These are phyloP conservation scores for Musa balbisiana DNA, from an alignment of 202 grass and related monocot genomes.

Conservation along the genomic window DNA sequence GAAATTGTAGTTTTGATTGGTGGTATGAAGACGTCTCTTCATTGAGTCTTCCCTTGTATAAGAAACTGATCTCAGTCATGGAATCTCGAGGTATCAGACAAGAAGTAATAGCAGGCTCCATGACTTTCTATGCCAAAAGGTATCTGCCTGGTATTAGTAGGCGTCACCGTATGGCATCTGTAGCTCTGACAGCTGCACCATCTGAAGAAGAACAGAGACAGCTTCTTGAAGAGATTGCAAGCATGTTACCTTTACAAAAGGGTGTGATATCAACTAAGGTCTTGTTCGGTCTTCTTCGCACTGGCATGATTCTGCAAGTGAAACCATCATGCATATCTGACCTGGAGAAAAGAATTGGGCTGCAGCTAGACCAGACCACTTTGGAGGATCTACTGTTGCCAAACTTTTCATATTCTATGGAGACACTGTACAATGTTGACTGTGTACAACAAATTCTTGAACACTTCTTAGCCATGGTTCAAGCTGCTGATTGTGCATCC, in stretches of 20 bases:
- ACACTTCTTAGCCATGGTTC: constrained; percentile 12
- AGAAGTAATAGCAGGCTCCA: constrained; percentile 7
- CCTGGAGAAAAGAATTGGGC: constrained; percentile 17
- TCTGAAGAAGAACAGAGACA: constrained; percentile 16
- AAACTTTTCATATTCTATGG: constrained; percentile 3
- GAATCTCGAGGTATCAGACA: constrained; percentile 5
- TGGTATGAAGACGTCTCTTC: constrained; percentile 17
- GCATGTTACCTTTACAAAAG: constrained; percentile 10
- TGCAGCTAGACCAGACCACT: constrained; percentile 9
- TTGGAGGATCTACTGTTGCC: constrained; percentile 19
- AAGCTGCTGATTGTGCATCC: not conserved
- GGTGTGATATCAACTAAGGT: constrained; percentile 11
- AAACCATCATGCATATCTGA: constrained; percentile 9
- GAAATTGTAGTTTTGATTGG: constrained; percentile 12
- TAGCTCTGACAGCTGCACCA: not conserved
- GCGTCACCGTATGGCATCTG: not conserved
- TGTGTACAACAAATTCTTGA: constrained; percentile 17
- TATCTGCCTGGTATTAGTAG: constrained; percentile 7
- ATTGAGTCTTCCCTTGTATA: constrained; percentile 8
- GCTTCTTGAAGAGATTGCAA: constrained; percentile 17
- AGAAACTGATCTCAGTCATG: constrained; percentile 18
- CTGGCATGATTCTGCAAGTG: constrained; percentile 11
- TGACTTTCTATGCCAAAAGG: constrained; percentile 8
- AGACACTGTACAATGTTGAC: constrained; percentile 18
- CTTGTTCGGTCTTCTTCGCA: constrained; percentile 10